These are phyloP conservation scores for Stylonectria norvegica DNA, from an alignment of 2,329 filamentous ascomycete genomes.

Conservation along the genomic window DNA sequence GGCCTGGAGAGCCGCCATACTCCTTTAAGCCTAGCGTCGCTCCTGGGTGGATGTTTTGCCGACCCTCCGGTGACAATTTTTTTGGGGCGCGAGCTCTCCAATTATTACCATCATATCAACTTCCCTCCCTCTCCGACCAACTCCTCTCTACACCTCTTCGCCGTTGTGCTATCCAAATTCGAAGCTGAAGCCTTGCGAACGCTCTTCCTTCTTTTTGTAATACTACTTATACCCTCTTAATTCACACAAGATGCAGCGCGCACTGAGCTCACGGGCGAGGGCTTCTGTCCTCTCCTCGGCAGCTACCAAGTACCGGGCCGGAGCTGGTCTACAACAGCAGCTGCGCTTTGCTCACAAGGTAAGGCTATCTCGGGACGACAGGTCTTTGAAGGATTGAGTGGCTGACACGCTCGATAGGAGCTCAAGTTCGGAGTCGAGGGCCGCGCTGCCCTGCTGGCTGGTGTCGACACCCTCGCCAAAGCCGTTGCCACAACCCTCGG, in stretches of 20 bases:
- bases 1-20: conserved; percentile 27
- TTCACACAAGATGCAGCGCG: conserved; percentile 81
- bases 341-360: conserved; percentile 98
- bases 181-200: conserved; percentile 21
- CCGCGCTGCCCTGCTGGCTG: conserved; percentile 81
- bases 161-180: conserved; percentile 27
- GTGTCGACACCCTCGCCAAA: conserved; percentile 95
- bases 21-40: conserved; percentile 28
- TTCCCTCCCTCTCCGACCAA: conserved; percentile 19
- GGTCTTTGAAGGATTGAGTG: conserved; percentile 2
- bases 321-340: conserved; percentile 73
- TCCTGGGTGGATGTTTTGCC: conserved; percentile 39
- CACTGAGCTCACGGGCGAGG: conserved; percentile 76
- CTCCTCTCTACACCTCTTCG: conserved; percentile 15
- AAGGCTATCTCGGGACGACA: conserved; percentile 25
- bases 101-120: conserved; percentile 25
- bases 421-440: conserved; percentile 97
- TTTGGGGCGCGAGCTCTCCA: conserved; percentile 28
- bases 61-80: conserved; percentile 41
- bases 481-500: conserved; percentile 95
- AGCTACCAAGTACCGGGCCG: conserved; percentile 61
- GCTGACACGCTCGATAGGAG: conserved; percentile 59
- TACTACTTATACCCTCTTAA: conserved; percentile 30
- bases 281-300: conserved; percentile 74
- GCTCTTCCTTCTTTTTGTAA: conserved; percentile 28